Percentiles rank a stretch among this genome's conserved stretches.
Conservation (phyloP, 129 eudicot species). For the Arctium lappa region DNA sequence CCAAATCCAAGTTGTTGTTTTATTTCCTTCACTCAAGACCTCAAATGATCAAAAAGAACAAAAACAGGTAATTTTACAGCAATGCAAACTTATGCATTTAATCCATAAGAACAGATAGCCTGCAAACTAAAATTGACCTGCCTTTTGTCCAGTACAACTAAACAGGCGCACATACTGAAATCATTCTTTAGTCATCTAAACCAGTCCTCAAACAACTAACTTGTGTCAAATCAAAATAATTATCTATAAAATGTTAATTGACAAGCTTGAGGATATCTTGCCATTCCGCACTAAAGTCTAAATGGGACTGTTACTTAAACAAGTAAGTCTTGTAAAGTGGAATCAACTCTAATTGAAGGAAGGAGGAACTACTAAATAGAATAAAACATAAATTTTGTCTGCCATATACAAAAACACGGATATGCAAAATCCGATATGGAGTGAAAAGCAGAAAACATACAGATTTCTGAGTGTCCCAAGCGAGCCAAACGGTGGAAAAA, state of each 20-base stretch:
- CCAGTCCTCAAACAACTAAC: not conserved
- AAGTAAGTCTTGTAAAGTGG: not conserved
- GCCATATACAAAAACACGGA: not conserved
- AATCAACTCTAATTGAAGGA: not conserved
- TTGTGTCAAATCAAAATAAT: not conserved
- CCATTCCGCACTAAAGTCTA: not conserved
- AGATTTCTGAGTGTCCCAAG: constrained; percentile 87
- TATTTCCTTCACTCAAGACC: not conserved
- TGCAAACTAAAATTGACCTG: not conserved
- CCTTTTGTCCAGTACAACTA: not conserved
- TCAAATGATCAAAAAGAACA: constrained; percentile 14
- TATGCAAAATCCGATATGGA: not conserved
- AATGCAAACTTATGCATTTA: not conserved
- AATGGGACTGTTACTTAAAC: not conserved
- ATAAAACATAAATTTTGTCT: not conserved
- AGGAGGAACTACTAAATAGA: not conserved
- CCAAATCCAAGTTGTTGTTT: not conserved
- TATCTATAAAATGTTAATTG: not conserved
- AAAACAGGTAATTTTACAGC: not conserved
- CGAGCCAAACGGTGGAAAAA: constrained; percentile 97
- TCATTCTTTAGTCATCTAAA: not conserved
- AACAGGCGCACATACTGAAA: not conserved
- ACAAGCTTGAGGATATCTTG: not conserved
- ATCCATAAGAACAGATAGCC: not conserved
- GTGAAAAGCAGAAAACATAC: constrained; percentile 26